Evolutionary conservation across 306 rosid genomes (phyloP).

Genomic region (Cicer bijugum): DNA sequence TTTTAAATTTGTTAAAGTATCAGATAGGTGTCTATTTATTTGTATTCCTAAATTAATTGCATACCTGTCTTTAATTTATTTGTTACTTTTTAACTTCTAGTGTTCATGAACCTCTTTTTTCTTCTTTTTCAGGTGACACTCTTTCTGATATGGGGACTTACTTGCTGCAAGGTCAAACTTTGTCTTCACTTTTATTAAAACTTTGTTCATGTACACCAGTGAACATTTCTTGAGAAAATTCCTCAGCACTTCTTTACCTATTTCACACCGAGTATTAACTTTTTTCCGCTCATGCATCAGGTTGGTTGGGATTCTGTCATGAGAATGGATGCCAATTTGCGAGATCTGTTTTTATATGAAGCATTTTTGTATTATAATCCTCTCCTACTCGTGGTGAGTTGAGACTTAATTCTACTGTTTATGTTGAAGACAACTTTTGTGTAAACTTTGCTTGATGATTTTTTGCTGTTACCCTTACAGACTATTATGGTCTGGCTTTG

Average conservation of each 20-base stretch:
- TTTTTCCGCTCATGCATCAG: constrained; percentile 56
- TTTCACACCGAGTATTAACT: constrained; percentile 26
- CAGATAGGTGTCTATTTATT: constrained; percentile 1
- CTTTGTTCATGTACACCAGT: background rate
- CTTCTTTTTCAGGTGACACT: constrained; percentile 69
- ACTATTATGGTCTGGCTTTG: constrained; percentile 98
- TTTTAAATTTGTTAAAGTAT: constrained; percentile 31
- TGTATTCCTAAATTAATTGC: constrained; percentile 24
- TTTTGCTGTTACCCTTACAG: constrained; percentile 56
- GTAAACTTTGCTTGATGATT: constrained; percentile 34
- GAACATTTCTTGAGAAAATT: constrained; percentile 20
- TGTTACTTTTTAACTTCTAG: constrained; percentile 25
- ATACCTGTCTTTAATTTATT: constrained; percentile 6
- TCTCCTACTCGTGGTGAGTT: constrained; percentile 90
- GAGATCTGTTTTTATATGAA: constrained; percentile 86
- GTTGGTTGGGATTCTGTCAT: constrained; percentile 97
- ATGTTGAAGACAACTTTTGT: constrained; percentile 12
- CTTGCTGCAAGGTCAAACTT: constrained; percentile 89
- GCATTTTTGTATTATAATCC: constrained; percentile 96
- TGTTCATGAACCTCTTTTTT: constrained; percentile 31
- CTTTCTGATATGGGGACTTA: constrained; percentile 77
- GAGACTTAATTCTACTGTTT: constrained; percentile 18
- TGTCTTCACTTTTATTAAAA: constrained; percentile 31
- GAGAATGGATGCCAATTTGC: constrained; percentile 91
- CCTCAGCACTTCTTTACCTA: background rate